These are phyloP conservation scores for Multifurca ochricompacta DNA, from an alignment of 768 basidiomycete species.

Conservation along the genomic window DNA sequence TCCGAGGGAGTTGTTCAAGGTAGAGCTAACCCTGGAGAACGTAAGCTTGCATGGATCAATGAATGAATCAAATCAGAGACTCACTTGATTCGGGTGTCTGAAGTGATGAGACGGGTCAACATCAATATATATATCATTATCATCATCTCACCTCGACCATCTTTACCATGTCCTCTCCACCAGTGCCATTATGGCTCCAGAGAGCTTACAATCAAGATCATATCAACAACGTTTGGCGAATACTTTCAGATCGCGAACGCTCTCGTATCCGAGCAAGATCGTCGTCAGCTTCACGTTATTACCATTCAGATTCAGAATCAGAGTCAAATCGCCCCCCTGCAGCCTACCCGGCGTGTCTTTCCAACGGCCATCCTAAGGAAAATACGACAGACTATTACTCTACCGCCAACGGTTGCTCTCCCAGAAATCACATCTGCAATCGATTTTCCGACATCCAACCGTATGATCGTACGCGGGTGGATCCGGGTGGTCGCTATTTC, in stretches of 20 bases:
- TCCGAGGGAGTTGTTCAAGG: constrained; percentile 25
- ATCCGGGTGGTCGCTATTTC: constrained; percentile 55
- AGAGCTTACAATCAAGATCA: constrained; percentile 24
- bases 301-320: constrained; percentile 18
- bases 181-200: constrained; percentile 25
- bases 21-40: constrained; percentile 27
- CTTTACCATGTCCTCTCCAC: neutral
- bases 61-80: neutral
- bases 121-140: neutral
- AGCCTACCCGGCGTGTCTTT: constrained; percentile 6
- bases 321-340: constrained; percentile 21
- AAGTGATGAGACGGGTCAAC: constrained; percentile 16
- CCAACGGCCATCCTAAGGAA: constrained; percentile 19
- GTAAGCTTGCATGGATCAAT: no score
- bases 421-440: constrained; percentile 43
- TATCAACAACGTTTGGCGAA: constrained; percentile 28
- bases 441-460: constrained; percentile 70
- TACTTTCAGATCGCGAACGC: constrained; percentile 34
- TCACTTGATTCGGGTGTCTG: constrained; percentile 20
- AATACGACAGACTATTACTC: constrained; percentile 45
- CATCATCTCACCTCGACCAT: neutral
- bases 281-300: constrained; percentile 21
- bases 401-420: constrained; percentile 39
- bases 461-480: constrained; percentile 74
- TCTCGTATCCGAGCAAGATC: constrained; percentile 29